Conservation (phyloP, 352 stramenopile genomes). For the Globisporangium spiculum region DNA sequence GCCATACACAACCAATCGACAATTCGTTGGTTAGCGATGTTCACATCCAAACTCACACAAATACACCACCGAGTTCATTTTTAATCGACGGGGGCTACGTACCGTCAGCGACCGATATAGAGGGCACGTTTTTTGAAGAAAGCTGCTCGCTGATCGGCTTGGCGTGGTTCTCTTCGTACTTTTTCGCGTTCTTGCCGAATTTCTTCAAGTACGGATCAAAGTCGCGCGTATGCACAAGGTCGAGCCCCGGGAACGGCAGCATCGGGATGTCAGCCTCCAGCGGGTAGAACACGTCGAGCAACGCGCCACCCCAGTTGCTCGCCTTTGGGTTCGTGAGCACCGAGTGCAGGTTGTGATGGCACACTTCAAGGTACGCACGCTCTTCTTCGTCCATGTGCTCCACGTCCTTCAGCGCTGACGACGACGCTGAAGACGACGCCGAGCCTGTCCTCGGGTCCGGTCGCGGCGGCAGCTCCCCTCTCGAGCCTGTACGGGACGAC, state of each 20-base stretch:
- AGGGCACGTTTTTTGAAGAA: conserved; percentile 79
- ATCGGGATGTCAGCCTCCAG: conserved; percentile 67
- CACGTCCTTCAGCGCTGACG: conserved; percentile 21
- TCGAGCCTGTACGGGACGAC: conserved; percentile 28
- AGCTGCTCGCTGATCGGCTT: conserved; percentile 81
- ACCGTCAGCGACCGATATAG: conserved; percentile 75
- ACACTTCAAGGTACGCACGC: conserved; percentile 59
- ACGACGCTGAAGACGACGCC: not conserved
- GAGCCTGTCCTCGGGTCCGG: conserved; percentile 7
- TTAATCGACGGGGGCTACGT: conserved; percentile 10
- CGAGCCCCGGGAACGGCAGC: conserved; percentile 62
- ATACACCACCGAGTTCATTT: not conserved
- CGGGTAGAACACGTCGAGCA: conserved; percentile 76
- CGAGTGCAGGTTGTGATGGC: conserved; percentile 83
- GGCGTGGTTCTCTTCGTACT: conserved; percentile 75
- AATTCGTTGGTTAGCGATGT: not conserved
- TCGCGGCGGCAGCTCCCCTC: conserved; percentile 8
- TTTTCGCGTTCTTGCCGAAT: conserved; percentile 56
- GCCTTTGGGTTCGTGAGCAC: conserved; percentile 81
- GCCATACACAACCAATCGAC: conserved; percentile 7
- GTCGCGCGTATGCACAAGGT: conserved; percentile 55
- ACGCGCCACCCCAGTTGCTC: conserved; percentile 59
- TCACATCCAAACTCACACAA: not conserved
- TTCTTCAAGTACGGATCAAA: conserved; percentile 80
- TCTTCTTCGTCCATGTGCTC: conserved; percentile 56